phyloP scores from a whole-genome alignment of 352 stramenopile genomes.

The Pythium phragmitis region DNA sequence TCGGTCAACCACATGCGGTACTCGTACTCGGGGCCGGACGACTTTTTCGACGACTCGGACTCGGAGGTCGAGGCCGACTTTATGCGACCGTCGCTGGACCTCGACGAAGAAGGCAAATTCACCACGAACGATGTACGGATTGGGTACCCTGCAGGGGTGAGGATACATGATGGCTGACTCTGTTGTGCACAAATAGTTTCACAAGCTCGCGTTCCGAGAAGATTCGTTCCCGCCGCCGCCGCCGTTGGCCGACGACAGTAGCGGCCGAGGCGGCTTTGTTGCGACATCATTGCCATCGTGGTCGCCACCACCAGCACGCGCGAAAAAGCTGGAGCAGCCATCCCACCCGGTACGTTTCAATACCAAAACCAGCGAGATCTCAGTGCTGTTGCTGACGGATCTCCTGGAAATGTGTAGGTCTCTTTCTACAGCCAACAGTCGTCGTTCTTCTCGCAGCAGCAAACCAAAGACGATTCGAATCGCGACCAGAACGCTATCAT shows the following conservation, averaged over 20 bases:
- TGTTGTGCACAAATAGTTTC: slow-evolving; percentile 28
- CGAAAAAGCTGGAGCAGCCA: slow-evolving; percentile 65
- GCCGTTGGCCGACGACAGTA: slow-evolving; percentile 43
- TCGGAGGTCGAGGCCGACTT: slow-evolving; percentile 45
- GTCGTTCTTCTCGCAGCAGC: slow-evolving; percentile 69
- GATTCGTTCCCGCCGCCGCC: slow-evolving; percentile 76
- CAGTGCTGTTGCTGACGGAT: not conserved
- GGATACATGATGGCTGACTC: too few relatives aligned
- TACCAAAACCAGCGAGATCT: not conserved
- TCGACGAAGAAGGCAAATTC: slow-evolving; percentile 37
- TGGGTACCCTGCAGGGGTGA: too few relatives aligned
- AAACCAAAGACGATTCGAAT: slow-evolving; percentile 48
- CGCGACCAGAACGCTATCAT: slow-evolving; percentile 72
- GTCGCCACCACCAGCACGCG: slow-evolving; percentile 67
- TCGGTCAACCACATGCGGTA: slow-evolving; percentile 42
- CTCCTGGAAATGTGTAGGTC: slow-evolving; percentile 17
- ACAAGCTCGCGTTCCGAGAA: slow-evolving; percentile 50
- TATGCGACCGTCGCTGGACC: slow-evolving; percentile 32
- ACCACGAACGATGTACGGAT: slow-evolving; percentile 37
- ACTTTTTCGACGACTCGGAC: slow-evolving; percentile 47
- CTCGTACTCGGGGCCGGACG: slow-evolving; percentile 62
- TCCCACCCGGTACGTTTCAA: slow-evolving; percentile 23
- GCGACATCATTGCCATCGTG: slow-evolving; percentile 69
- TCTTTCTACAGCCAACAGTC: slow-evolving; percentile 75
- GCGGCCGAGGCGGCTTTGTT: slow-evolving; percentile 50